phyloP scores from a whole-genome alignment of 2,329 filamentous ascomycete species.

The Aureobasidium subglaciale region DNA sequence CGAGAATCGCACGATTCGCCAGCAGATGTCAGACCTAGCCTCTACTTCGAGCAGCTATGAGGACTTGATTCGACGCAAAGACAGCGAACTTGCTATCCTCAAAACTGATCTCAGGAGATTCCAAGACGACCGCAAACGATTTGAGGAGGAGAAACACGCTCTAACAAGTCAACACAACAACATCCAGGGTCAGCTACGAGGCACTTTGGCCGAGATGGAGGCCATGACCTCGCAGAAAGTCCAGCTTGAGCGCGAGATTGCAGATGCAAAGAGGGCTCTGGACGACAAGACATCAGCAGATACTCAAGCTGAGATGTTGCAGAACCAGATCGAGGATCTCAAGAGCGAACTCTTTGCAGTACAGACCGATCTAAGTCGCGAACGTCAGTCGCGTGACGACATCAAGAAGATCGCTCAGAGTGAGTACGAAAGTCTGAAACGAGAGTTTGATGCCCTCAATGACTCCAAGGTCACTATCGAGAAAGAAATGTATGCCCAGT shows the following conservation, averaged over 20 bases:
- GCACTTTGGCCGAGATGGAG: conserved; percentile 81
- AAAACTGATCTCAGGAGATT: conserved; percentile 77
- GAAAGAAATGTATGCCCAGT: conserved; percentile 93
- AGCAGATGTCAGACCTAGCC: conserved; percentile 79
- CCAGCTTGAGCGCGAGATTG: conserved; percentile 80
- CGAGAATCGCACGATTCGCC: conserved; percentile 75
- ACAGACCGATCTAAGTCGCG: conserved; percentile 82
- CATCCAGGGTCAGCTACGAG: conserved; percentile 66
- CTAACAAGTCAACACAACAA: conserved; percentile 72
- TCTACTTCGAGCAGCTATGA: conserved; percentile 92
- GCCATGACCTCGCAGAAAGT: conserved; percentile 77
- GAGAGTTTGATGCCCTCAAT: conserved; percentile 79
- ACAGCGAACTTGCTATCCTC: conserved; percentile 82
- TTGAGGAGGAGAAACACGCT: conserved; percentile 70
- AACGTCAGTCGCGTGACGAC: conserved; percentile 89
- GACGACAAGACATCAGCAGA: conserved; percentile 87
- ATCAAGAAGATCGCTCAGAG: conserved; percentile 86
- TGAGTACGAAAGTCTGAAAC: conserved; percentile 72
- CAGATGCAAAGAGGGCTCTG: conserved; percentile 78
- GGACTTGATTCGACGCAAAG: conserved; percentile 85
- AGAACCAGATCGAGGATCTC: conserved; percentile 78
- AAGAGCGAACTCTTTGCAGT: conserved; percentile 78
- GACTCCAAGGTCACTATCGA: conserved; percentile 96
- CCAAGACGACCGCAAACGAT: conserved; percentile 68
- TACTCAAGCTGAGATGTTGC: conserved; percentile 77